Evolutionary conservation across 768 basidiomycete species (phyloP).

Genomic region (Collybia sp.): DNA sequence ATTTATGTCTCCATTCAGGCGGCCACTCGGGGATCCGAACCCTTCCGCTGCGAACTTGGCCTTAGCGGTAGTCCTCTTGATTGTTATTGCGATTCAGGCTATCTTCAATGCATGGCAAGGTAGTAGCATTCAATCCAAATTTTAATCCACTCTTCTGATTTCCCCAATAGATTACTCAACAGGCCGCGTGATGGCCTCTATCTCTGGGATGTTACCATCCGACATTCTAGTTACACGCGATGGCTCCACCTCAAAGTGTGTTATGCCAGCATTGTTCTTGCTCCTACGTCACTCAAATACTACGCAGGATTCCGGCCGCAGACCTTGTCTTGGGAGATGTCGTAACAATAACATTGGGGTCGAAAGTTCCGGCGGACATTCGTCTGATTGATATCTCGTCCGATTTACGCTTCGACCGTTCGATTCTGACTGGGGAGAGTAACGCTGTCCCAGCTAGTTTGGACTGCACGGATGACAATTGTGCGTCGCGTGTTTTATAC

Average conservation of each 20-base stretch:
- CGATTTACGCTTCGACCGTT: slow-evolving; percentile 58
- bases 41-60: slow-evolving; percentile 55
- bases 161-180: slow-evolving; percentile 44
- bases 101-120: slow-evolving; percentile 44
- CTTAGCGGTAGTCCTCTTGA: slow-evolving; percentile 50
- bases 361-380: slow-evolving; percentile 68
- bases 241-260: slow-evolving; percentile 18
- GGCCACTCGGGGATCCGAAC: slow-evolving; percentile 52
- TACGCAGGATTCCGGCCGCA: slow-evolving; percentile 43
- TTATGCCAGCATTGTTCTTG: not conserved
- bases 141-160: not conserved
- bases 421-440: slow-evolving; percentile 63
- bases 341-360: slow-evolving; percentile 56
- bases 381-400: slow-evolving; percentile 53
- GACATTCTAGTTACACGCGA: slow-evolving; percentile 61
- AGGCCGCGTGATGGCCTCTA: slow-evolving; percentile 54
- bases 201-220: slow-evolving; percentile 62
- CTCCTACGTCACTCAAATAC: not conserved
- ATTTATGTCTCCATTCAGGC: slow-evolving; percentile 29
- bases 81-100: slow-evolving; percentile 32
- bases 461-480: slow-evolving; percentile 30
- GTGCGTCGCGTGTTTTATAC: slow-evolving; percentile 11
- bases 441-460: slow-evolving; percentile 22
- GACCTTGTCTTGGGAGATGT: slow-evolving; percentile 68
- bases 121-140: not conserved